Percentiles rank a stretch among this genome's conserved stretches.
Evolutionary conservation across 148 eudicot genomes (phyloP).

Genomic region (Camellia japonica): DNA sequence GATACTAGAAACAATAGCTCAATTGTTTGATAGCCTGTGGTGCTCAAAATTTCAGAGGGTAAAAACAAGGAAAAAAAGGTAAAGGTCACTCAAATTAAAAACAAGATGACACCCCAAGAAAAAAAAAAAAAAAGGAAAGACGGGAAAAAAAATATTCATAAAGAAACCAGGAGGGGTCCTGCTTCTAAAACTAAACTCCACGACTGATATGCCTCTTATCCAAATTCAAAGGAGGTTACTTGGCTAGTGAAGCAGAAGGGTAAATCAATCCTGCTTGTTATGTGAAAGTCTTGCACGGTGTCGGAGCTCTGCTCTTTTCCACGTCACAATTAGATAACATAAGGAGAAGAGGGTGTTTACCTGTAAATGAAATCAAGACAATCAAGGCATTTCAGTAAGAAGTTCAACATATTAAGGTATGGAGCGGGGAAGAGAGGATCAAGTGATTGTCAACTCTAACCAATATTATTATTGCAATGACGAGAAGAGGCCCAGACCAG

Average conservation of each 20-base stretch:
- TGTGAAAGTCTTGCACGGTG: conserved; percentile 81
- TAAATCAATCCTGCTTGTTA: conserved; percentile 51
- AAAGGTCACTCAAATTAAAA: too few species aligned
- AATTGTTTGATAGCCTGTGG: too few species aligned
- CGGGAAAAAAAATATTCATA: not conserved
- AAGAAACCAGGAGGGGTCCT: conserved; percentile 5
- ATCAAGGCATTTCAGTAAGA: not conserved
- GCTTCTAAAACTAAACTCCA: not conserved
- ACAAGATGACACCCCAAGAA: not conserved
- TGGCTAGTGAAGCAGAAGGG: conserved; percentile 8
- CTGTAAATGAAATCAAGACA: conserved; percentile 36
- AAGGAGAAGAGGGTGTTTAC: conserved; percentile 78
- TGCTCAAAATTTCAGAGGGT: not conserved
- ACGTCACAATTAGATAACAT: conserved; percentile 66
- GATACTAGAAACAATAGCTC: too few species aligned
- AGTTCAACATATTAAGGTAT: not conserved
- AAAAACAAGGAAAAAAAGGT: too few species aligned
- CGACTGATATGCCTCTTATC: not conserved
- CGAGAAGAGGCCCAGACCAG: conserved; percentile 92
- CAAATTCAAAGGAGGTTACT: not conserved
- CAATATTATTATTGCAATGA: conserved; percentile 78
- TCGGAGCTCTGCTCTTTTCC: conserved; percentile 94
- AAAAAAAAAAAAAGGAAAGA: not conserved
- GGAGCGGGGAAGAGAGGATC: not conserved
- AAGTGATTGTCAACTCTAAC: conserved; percentile 35